Percentiles rank a stretch among this genome's conserved stretches.
phyloP scores from a whole-genome alignment of 2,329 filamentous ascomycete species.

The Trichoderma endophyticum region DNA sequence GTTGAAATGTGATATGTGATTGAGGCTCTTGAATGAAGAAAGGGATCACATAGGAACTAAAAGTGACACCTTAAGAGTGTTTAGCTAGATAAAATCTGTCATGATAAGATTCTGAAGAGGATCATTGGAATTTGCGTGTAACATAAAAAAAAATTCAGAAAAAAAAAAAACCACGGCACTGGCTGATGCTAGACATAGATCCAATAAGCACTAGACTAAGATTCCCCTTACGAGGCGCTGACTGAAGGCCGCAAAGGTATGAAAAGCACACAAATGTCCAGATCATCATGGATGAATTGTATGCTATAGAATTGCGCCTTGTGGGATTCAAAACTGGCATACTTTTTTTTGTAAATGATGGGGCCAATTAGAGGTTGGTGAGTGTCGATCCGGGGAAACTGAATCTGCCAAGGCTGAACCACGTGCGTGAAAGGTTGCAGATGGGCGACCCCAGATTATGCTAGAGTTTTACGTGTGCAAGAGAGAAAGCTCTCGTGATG shows the following conservation, averaged over 20 bases:
- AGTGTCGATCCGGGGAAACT: background rate
- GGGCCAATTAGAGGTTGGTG: background rate
- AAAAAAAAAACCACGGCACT: background rate
- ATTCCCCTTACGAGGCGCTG: too few relatives aligned
- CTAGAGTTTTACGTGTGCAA: background rate
- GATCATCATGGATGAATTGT: background rate
- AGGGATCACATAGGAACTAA: too few relatives aligned
- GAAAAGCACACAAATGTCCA: background rate
- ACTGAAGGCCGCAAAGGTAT: background rate
- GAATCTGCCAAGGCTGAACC: background rate
- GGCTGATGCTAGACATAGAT: background rate
- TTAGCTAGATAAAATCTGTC: background rate
- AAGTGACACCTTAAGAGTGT: background rate
- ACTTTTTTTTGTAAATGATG: background rate
- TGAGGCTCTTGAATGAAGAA: background rate
- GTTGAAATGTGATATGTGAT: background rate
- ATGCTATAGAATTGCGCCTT: background rate
- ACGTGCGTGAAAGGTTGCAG: background rate
- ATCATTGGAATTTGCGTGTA: background rate
- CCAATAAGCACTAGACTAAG: too few relatives aligned
- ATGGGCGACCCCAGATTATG: background rate
- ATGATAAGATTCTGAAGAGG: background rate
- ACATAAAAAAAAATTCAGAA: too few relatives aligned
- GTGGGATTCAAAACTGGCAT: background rate
- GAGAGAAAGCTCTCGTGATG: background rate